A percentile compares a stretch with the other conserved stretches of the same genome.
Evolutionary conservation across 331 rosid genomes (phyloP).

Genomic region (Acacia pycnantha): DNA sequence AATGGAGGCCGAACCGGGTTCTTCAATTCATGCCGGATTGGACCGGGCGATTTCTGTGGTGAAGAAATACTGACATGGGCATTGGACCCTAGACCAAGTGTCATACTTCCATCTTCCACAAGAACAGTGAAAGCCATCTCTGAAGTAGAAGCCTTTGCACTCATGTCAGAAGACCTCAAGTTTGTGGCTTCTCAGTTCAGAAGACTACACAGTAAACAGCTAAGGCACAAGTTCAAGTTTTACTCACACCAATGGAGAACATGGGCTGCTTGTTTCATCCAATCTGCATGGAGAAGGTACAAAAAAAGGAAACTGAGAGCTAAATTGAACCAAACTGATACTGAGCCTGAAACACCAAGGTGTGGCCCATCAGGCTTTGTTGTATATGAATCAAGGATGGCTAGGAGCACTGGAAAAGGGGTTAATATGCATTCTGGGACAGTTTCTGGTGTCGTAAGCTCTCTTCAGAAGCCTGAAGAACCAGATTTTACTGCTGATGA

Average conservation of each 20-base stretch:
- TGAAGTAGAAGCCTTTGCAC: constrained; percentile 87
- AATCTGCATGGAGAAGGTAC: constrained; percentile 72
- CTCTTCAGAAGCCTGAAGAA: constrained; percentile 78
- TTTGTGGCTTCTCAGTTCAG: constrained; percentile 86
- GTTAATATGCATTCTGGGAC: constrained; percentile 41
- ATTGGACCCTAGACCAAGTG: constrained; percentile 65
- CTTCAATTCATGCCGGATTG: constrained; percentile 77
- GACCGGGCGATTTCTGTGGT: constrained; percentile 86
- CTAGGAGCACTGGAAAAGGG: constrained; percentile 38
- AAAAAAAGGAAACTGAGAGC: constrained; percentile 60
- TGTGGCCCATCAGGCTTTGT: constrained; percentile 33
- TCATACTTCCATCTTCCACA: constrained; percentile 71
- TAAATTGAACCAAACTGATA: constrained; percentile 28
- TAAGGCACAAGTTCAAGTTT: constrained; percentile 74
- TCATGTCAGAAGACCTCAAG: constrained; percentile 71
- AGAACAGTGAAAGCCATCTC: constrained; percentile 75
- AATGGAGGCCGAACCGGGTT: constrained; percentile 88
- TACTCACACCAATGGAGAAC: constrained; percentile 91
- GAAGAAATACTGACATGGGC: constrained; percentile 95
- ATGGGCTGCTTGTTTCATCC: constrained; percentile 80
- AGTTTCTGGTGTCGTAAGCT: constrained; percentile 49
- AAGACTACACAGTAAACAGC: constrained; percentile 78
- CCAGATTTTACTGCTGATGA: constrained; percentile 72
- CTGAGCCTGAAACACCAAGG: constrained; percentile 33
- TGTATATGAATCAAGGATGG: constrained; percentile 29